phyloP scores from a whole-genome alignment of 2,329 filamentous ascomycete species.

The Colletotrichum sp. region DNA sequence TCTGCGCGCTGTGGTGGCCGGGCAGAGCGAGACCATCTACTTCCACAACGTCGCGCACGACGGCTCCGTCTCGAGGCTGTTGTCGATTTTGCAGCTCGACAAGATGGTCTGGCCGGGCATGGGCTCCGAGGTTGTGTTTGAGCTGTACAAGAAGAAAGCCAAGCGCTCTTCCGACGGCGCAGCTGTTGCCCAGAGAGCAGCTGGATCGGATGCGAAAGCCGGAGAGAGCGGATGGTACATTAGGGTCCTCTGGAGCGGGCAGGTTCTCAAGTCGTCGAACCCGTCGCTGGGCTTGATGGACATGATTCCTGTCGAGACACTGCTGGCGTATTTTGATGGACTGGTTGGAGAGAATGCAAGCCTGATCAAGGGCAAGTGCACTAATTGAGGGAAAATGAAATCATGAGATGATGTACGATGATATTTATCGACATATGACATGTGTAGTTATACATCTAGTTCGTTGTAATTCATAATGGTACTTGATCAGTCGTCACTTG shows the following conservation, averaged over 20 bases:
- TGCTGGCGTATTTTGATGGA: slow-evolving; percentile 75
- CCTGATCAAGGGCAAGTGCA: slow-evolving; percentile 43
- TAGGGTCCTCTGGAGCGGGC: slow-evolving; percentile 74
- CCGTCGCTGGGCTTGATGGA: slow-evolving; percentile 72
- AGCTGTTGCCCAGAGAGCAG: neutral
- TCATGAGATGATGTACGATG: slow-evolving; percentile 2
- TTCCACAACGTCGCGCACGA: slow-evolving; percentile 84
- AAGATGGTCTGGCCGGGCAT: slow-evolving; percentile 86
- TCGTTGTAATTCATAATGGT: slow-evolving; percentile 7
- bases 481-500: neutral
- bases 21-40: slow-evolving; percentile 52
- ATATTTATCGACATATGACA: neutral
- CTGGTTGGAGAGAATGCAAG: slow-evolving; percentile 63
- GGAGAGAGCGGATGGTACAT: slow-evolving; percentile 51
- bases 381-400: slow-evolving; percentile 21
- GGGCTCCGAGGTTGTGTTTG: slow-evolving; percentile 80
- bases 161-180: slow-evolving; percentile 10
- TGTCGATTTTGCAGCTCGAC: slow-evolving; percentile 75
- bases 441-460: neutral
- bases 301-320: slow-evolving; percentile 69
- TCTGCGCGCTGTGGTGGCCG: slow-evolving; percentile 58
- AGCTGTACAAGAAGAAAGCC: slow-evolving; percentile 63
- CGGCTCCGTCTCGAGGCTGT: slow-evolving; percentile 69
- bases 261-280: slow-evolving; percentile 69
- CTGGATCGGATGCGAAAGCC: neutral